These are phyloP conservation scores for Schizophyllum amplum DNA, from an alignment of 1,284 basidiomycete species.

Conservation along the genomic window DNA sequence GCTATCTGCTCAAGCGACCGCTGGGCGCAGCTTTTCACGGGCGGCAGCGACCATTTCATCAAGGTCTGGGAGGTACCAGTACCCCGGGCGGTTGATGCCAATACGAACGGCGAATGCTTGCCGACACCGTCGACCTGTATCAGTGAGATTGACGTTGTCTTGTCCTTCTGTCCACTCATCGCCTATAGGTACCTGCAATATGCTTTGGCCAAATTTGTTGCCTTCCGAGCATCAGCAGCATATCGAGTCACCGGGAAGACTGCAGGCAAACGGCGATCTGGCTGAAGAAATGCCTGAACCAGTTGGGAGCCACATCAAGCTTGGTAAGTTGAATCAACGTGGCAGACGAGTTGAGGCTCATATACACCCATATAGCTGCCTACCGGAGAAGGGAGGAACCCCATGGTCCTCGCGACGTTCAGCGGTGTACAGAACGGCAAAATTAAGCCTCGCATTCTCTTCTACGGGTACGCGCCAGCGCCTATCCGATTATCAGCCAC, in stretches of 20 bases:
- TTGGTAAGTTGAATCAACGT: conserved; percentile 40
- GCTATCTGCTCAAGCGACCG: conserved; percentile 28
- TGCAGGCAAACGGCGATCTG: conserved; percentile 90
- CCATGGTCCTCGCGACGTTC: conserved; percentile 83
- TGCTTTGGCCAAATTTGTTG: conserved; percentile 80
- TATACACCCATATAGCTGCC: conserved; percentile 19
- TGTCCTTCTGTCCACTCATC: neutral
- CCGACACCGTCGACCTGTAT: conserved; percentile 8
- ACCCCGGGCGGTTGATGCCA: conserved; percentile 1
- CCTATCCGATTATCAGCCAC: neutral
- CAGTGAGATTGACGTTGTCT: neutral
- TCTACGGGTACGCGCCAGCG: conserved; percentile 60
- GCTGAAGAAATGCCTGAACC: conserved; percentile 78
- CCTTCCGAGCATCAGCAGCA: conserved; percentile 82
- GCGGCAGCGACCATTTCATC: conserved; percentile 79
- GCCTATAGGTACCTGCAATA: conserved; percentile 51
- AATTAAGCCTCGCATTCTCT: conserved; percentile 66
- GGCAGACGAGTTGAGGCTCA: neutral
- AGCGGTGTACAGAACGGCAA: conserved; percentile 46
- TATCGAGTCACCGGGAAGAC: conserved; percentile 68
- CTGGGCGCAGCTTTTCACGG: conserved; percentile 52
- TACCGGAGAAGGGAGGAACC: conserved; percentile 61
- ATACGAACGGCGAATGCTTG: neutral
- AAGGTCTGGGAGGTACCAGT: conserved; percentile 41
- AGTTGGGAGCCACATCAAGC: conserved; percentile 75